A percentile compares a stretch with the other conserved stretches of the same genome.
These are phyloP conservation scores for Yamadazyma laniorum DNA, from an alignment of 805 yeast species.

Conservation along the genomic window DNA sequence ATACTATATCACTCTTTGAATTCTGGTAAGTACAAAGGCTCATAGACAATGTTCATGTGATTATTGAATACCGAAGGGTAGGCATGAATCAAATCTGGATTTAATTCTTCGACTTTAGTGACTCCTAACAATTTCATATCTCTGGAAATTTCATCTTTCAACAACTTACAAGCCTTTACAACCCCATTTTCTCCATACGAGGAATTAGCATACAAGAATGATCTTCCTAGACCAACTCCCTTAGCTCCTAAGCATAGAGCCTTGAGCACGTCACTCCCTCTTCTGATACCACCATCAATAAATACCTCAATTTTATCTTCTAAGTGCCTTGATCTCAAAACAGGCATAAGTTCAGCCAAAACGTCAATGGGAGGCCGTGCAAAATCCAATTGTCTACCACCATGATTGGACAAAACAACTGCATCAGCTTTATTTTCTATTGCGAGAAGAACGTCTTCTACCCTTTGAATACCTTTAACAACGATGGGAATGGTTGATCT, in stretches of 20 bases:
- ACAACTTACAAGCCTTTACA: slow-evolving; percentile 53
- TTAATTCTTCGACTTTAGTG: slow-evolving; percentile 51
- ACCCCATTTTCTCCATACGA: slow-evolving; percentile 67
- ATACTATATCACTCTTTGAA: slow-evolving; percentile 10
- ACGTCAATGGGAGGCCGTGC: slow-evolving; percentile 76
- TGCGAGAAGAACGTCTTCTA: slow-evolving; percentile 74
- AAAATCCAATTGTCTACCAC: slow-evolving; percentile 84
- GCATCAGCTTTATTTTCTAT: slow-evolving; percentile 71
- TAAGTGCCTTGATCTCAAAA: slow-evolving; percentile 44
- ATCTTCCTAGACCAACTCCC: slow-evolving; percentile 69
- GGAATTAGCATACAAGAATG: slow-evolving; percentile 61
- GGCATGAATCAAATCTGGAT: slow-evolving; percentile 31
- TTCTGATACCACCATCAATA: slow-evolving; percentile 67
- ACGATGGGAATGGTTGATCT: slow-evolving; percentile 45
- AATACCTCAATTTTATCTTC: slow-evolving; percentile 51
- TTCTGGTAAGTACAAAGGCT: slow-evolving; percentile 16
- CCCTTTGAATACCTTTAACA: slow-evolving; percentile 75
- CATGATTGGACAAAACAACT: slow-evolving; percentile 81
- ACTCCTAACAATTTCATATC: slow-evolving; percentile 82
- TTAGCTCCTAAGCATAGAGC: slow-evolving; percentile 69
- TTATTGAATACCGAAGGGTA: slow-evolving; percentile 25
- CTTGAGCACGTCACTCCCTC: slow-evolving; percentile 65
- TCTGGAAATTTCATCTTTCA: slow-evolving; percentile 71
- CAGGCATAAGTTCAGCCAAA: slow-evolving; percentile 66
- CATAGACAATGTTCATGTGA: slow-evolving; percentile 13